phyloP scores from a whole-genome alignment of 257 asterid genomes.

The Solanum paucissectum region DNA sequence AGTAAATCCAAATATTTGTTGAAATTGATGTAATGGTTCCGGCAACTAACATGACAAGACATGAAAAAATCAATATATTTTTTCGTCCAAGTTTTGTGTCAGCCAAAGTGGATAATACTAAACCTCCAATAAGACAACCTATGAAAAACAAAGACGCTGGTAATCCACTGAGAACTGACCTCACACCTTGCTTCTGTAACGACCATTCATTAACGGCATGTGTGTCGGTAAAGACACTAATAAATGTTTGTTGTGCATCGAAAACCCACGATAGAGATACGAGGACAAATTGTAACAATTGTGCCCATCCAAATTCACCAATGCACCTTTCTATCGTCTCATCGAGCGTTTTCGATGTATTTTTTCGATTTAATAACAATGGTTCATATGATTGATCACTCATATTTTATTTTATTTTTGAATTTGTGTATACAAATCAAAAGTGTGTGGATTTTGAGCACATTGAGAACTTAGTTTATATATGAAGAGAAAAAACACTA shows the following conservation, averaged over 20 bases:
- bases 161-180: constrained; percentile 36
- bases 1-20: constrained; percentile 37
- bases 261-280: constrained; percentile 58
- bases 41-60: constrained; percentile 40
- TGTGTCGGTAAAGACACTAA: constrained; percentile 44
- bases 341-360: constrained; percentile 15
- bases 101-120: constrained; percentile 44
- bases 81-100: constrained; percentile 64
- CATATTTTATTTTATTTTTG: not conserved
- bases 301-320: constrained; percentile 52
- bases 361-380: not conserved
- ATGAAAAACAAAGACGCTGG: constrained; percentile 52
- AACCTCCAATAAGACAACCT: constrained; percentile 60
- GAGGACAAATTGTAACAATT: constrained; percentile 35
- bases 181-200: constrained; percentile 17
- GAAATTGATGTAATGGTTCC: constrained; percentile 37
- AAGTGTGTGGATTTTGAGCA: not conserved
- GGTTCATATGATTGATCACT: not conserved
- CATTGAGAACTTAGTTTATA: not conserved
- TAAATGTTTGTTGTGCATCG: constrained; percentile 65
- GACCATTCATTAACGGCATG: constrained; percentile 56
- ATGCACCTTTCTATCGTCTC: constrained; percentile 54
- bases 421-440: not conserved
- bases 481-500: not conserved
- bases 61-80: constrained; percentile 29